Evolutionary conservation across 2,329 filamentous ascomycete genomes (phyloP).

Genomic region (Xylaria multiplex): DNA sequence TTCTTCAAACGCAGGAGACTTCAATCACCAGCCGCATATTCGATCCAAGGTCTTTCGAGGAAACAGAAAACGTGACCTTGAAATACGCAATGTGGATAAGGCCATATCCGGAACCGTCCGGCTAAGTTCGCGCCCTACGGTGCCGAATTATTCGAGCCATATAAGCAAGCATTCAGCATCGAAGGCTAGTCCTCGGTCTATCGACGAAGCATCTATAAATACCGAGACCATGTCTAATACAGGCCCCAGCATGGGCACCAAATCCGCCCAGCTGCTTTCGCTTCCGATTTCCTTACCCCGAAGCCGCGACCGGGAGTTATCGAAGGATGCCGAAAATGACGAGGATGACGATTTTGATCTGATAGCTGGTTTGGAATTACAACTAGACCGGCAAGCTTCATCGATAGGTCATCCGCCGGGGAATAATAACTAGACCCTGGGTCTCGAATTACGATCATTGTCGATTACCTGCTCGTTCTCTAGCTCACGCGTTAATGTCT

Average conservation of each 20-base stretch:
- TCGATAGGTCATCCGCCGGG: background rate
- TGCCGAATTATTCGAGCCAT: background rate
- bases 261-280: background rate
- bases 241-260: background rate
- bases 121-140: background rate
- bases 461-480: background rate
- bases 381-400: conserved; percentile 41
- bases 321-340: background rate
- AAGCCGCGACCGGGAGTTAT: background rate
- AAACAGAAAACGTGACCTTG: background rate
- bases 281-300: background rate
- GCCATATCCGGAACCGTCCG: background rate
- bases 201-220: background rate
- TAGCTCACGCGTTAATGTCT: background rate
- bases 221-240: background rate
- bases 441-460: background rate
- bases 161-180: background rate
- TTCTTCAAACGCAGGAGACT: background rate
- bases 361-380: conserved; percentile 44
- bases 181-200: background rate
- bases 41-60: background rate
- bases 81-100: background rate
- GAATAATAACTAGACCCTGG: background rate
- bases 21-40: background rate
- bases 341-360: conserved; percentile 42